These are phyloP conservation scores for Solanum tarapatanum DNA, from an alignment of 257 asterid genomes.

Conservation along the genomic window DNA sequence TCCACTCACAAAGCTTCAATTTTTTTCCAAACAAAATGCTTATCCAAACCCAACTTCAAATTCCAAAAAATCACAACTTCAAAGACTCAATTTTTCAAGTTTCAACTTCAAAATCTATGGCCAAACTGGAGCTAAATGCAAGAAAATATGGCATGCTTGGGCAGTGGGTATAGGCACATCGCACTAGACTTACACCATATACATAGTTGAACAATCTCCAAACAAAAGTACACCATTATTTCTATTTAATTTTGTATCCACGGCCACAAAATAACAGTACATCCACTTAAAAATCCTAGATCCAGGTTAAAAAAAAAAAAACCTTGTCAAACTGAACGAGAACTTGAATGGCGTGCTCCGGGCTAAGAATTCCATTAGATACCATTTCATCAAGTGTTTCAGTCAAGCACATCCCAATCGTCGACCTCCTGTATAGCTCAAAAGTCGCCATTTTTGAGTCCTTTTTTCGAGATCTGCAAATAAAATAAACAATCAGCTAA, in stretches of 20 bases:
- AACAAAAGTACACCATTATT: background rate
- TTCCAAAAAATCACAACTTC: background rate
- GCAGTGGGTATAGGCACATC: background rate
- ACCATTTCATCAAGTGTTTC: conserved; percentile 93
- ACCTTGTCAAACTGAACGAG: conserved; percentile 97
- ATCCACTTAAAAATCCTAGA: background rate
- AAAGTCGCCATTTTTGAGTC: conserved; percentile 61
- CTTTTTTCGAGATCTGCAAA: conserved; percentile 1
- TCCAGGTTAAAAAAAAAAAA: background rate
- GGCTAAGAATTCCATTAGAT: conserved; percentile 55
- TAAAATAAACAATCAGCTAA: background rate
- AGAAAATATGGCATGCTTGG: background rate
- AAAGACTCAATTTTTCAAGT: background rate
- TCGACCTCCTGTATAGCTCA: conserved; percentile 81
- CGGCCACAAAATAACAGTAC: background rate
- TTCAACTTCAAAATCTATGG: background rate
- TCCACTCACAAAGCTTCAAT: background rate
- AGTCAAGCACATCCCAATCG: conserved; percentile 86
- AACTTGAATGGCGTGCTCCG: conserved; percentile 86
- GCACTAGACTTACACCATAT: background rate
- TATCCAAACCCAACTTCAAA: background rate
- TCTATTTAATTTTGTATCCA: background rate
- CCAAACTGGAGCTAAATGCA: background rate
- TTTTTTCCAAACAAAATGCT: background rate
- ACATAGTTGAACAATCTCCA: background rate